These are phyloP conservation scores for Globisporangium barbulae DNA, from an alignment of 352 stramenopile species.

Conservation along the genomic window DNA sequence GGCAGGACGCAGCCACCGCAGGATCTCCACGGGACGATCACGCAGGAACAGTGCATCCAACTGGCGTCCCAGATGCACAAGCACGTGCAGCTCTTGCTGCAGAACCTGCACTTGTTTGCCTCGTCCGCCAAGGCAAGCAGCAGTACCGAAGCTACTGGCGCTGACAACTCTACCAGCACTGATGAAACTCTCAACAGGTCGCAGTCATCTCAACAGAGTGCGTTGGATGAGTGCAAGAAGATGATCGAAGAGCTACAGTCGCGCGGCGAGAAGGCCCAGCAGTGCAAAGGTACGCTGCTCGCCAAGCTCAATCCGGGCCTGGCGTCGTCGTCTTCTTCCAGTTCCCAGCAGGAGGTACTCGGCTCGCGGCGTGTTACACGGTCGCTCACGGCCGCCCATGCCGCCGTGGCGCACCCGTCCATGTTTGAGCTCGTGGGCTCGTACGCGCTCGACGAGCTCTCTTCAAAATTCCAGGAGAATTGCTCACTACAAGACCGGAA, in stretches of 20 bases:
- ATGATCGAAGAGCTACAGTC: constrained; percentile 73
- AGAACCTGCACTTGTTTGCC: constrained; percentile 61
- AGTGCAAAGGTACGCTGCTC: constrained; percentile 62
- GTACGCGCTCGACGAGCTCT: constrained; percentile 55
- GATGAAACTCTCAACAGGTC: background rate
- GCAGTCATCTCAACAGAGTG: background rate
- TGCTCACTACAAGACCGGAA: constrained; percentile 56
- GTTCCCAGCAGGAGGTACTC: constrained; percentile 13
- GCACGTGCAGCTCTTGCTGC: constrained; percentile 75
- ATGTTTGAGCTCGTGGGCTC: constrained; percentile 86
- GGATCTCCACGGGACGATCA: constrained; percentile 37
- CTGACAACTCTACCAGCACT: background rate
- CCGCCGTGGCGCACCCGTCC: constrained; percentile 72
- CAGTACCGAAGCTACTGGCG: background rate
- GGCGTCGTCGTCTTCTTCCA: constrained; percentile 2
- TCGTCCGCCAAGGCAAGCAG: constrained; percentile 1
- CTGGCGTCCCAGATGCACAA: constrained; percentile 88
- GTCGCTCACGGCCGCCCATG: constrained; percentile 73
- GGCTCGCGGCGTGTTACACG: constrained; percentile 63
- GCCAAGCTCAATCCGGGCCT: constrained; percentile 46
- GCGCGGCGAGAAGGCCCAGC: constrained; percentile 54
- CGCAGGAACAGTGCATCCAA: constrained; percentile 72
- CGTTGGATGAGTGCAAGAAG: constrained; percentile 31
- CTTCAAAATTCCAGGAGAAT: constrained; percentile 31
- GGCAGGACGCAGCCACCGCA: constrained; percentile 7